Conservation (phyloP, 495 filamentous ascomycete species). For the Tetracladium setigerum region DNA sequence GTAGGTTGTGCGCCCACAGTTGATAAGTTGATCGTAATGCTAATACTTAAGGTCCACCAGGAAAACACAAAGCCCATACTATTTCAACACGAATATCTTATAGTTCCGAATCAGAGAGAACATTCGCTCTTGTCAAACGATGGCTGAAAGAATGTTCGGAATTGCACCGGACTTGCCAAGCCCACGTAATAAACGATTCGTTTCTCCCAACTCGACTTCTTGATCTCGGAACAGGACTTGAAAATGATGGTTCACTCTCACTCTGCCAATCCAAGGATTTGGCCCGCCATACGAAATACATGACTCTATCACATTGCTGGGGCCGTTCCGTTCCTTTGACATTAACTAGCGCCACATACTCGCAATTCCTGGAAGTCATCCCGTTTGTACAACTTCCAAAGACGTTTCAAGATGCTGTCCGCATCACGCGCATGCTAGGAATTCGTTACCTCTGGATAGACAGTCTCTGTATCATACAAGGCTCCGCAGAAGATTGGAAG, state of each 20-base stretch:
- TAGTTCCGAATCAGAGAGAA: neutral
- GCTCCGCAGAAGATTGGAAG: no score
- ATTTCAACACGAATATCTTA: neutral
- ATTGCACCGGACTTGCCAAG: neutral
- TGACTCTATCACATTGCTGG: slow-evolving; percentile 1
- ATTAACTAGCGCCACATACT: neutral
- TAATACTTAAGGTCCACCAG: slow-evolving; percentile 1
- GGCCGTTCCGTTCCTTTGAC: neutral
- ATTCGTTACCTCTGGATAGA: no score
- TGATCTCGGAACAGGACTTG: neutral
- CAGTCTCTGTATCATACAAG: no score
- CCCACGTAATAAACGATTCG: neutral
- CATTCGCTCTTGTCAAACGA: slow-evolving; percentile 1
- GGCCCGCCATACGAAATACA: neutral
- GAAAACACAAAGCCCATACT: neutral
- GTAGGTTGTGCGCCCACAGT: neutral
- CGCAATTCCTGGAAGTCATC: no score
- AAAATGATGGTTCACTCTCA: neutral
- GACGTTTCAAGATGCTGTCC: no score
- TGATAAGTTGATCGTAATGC: neutral
- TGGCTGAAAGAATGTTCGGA: slow-evolving; percentile 1
- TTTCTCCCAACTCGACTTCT: slow-evolving; percentile 1
- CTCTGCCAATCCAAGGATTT: neutral
- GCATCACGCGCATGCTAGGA: no score
- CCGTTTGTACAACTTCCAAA: no score